phyloP scores from a whole-genome alignment of 1,284 basidiomycete species.

The Athelia psychrophila region DNA sequence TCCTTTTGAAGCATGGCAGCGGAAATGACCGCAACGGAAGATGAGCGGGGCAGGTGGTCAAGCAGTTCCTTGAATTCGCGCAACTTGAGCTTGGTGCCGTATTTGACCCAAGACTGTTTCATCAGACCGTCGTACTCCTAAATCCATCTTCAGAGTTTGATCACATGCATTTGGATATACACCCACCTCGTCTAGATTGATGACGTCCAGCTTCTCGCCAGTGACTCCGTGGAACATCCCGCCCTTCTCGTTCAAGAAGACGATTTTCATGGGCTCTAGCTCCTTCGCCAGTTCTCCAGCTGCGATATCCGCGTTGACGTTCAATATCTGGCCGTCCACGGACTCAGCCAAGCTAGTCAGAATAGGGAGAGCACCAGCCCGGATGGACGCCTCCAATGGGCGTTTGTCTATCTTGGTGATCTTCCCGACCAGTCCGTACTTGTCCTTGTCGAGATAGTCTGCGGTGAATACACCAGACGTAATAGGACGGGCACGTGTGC shows the following conservation, averaged over 20 bases:
- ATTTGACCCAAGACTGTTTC: slow-evolving; percentile 99
- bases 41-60: slow-evolving; percentile 96
- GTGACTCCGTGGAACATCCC: slow-evolving; percentile 97
- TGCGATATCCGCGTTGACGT: slow-evolving; percentile 96
- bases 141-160: not conserved
- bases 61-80: slow-evolving; percentile 99
- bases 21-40: slow-evolving; percentile 97
- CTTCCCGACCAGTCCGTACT: slow-evolving; percentile 94
- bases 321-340: slow-evolving; percentile 90
- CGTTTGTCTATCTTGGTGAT: slow-evolving; percentile 93
- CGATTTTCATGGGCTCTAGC: slow-evolving; percentile 98
- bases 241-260: slow-evolving; percentile 98
- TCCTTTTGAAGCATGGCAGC: slow-evolving; percentile 94
- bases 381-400: slow-evolving; percentile 91
- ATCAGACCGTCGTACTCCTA: slow-evolving; percentile 95
- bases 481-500: slow-evolving; percentile 92
- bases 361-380: slow-evolving; percentile 91
- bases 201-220: slow-evolving; percentile 91
- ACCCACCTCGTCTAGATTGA: slow-evolving; percentile 94
- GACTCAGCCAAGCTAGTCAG: slow-evolving; percentile 91
- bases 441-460: slow-evolving; percentile 89
- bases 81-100: slow-evolving; percentile 98
- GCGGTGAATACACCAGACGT: slow-evolving; percentile 95
- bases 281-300: slow-evolving; percentile 96
- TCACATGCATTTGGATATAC: not conserved